phyloP scores from a whole-genome alignment of 129 eudicot genomes.

The Centrapalus pauciflorus region DNA sequence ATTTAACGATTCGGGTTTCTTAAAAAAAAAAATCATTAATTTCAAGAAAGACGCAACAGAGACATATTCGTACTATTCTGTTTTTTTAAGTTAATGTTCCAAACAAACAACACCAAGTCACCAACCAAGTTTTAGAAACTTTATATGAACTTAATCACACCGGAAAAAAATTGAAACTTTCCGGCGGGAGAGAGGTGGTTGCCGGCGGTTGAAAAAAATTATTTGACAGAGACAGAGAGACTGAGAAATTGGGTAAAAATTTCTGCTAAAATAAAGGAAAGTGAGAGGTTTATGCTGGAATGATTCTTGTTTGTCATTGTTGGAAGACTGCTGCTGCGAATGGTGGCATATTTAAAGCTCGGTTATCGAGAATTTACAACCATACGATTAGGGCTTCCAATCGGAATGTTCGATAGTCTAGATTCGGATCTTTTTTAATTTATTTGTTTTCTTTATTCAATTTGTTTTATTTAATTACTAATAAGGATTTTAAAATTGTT shows the following conservation, averaged over 20 bases:
- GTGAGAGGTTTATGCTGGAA: constrained; percentile 22
- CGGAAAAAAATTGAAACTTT: constrained; percentile 17
- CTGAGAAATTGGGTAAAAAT: constrained; percentile 14
- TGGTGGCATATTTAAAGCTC: background rate
- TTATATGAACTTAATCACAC: background rate
- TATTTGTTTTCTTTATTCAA: background rate
- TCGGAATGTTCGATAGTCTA: constrained; percentile 46
- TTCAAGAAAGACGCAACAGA: constrained; percentile 29
- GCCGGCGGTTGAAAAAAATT: background rate
- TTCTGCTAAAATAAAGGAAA: constrained; percentile 10
- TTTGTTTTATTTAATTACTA: background rate
- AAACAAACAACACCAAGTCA: constrained; percentile 12
- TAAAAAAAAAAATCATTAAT: background rate
- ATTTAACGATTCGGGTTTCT: constrained; percentile 15
- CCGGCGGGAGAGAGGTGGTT: constrained; percentile 6
- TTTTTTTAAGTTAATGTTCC: background rate
- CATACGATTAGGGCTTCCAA: constrained; percentile 33
- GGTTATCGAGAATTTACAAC: constrained; percentile 17
- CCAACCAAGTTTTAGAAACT: background rate
- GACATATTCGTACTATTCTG: background rate
- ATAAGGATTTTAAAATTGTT: background rate
- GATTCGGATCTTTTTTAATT: constrained; percentile 57
- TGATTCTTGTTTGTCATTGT: constrained; percentile 18
- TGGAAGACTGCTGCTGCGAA: background rate
- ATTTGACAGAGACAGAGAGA: background rate